Evolutionary conservation across 1,284 basidiomycete species (phyloP), one percentile per base, ranked within the genome.

Genomic region (Heliocybe sulcata): DNA sequence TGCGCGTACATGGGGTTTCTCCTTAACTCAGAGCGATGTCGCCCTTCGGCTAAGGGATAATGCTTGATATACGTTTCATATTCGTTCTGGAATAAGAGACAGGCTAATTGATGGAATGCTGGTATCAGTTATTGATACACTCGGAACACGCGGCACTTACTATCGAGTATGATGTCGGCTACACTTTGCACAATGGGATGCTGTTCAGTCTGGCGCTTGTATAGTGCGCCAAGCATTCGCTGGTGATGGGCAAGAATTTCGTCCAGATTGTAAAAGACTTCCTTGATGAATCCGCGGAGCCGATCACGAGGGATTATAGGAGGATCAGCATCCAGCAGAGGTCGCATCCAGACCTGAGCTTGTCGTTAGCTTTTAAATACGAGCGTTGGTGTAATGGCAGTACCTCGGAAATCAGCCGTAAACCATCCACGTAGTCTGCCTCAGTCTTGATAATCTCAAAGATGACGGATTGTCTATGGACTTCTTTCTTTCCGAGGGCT

Each of bases 361-460:
- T 29, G 53, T 27, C 22, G 47, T 52, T 59, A 45, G 58, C 56
- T 45, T 35, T 27, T 45, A 25, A 20, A 55, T 50, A 6, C 35
- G 20, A 16, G 20, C 53, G 48, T 38, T 25, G 49, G 27, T n/a
- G 20, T 23, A 2, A 33, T 35, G 59, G 63, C 69, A 49, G 38
- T 60, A 87, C 90, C 64, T 88, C 79, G 62, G 78, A 72, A 25
- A 92, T 74, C 4, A 84, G 74, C 62, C 82, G 75, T 58, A 93
- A 68, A 69, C 92, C 91, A 31, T 74, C 62, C 10, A 92, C 88
- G 67, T 92, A 93, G 59, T 90, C 86, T 60, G 81, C 77, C 69
- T 94, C 91, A 0, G 86, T 81, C 69, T 89, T 89, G 69, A 92
- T 83, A 48, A 92, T 68, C 64, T 93, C 91, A 64, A 92, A 94